phyloP scores from a whole-genome alignment of 2,329 filamentous ascomycete genomes.

The Pseudocercospora vitis region DNA sequence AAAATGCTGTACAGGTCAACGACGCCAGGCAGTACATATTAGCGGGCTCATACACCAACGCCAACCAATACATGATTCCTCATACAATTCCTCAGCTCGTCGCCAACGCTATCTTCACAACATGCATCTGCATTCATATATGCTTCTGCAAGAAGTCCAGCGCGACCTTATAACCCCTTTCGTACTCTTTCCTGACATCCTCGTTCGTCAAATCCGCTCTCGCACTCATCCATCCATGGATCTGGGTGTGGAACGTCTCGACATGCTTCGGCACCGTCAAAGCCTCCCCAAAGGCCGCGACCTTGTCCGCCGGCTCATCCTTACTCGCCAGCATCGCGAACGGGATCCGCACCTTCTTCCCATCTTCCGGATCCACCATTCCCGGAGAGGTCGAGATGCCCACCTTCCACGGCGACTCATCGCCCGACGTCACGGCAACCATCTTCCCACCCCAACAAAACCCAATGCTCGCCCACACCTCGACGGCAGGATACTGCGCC shows the following conservation, averaged over 20 bases:
- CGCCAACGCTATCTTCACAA: too few relatives aligned
- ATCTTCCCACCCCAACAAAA: constrained; percentile 23
- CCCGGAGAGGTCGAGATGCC: constrained; percentile 17
- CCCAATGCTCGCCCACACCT: constrained; percentile 15
- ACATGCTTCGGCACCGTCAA: constrained; percentile 44
- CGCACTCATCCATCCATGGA: constrained; percentile 48
- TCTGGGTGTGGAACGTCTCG: constrained; percentile 46
- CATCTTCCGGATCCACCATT: constrained; percentile 15
- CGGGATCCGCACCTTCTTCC: constrained; percentile 18
- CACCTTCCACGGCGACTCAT: constrained; percentile 6
- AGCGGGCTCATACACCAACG: too few relatives aligned
- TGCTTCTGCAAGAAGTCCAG: constrained; percentile 49
- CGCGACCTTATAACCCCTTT: constrained; percentile 46
- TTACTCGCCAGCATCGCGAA: constrained; percentile 16
- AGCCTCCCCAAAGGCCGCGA: constrained; percentile 42
- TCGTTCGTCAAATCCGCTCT: constrained; percentile 43
- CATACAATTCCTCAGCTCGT: too few relatives aligned
- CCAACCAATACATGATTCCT: too few relatives aligned
- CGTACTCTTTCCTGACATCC: constrained; percentile 45
- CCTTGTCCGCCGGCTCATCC: constrained; percentile 24
- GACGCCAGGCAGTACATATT: too few relatives aligned
- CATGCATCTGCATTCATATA: too few relatives aligned
- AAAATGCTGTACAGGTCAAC: too few relatives aligned
- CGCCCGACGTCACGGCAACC: constrained; percentile 15
- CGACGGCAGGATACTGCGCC: constrained; percentile 6